Conservation (phyloP, 2,329 filamentous ascomycete genomes). For the Exserohilum turcica region DNA sequence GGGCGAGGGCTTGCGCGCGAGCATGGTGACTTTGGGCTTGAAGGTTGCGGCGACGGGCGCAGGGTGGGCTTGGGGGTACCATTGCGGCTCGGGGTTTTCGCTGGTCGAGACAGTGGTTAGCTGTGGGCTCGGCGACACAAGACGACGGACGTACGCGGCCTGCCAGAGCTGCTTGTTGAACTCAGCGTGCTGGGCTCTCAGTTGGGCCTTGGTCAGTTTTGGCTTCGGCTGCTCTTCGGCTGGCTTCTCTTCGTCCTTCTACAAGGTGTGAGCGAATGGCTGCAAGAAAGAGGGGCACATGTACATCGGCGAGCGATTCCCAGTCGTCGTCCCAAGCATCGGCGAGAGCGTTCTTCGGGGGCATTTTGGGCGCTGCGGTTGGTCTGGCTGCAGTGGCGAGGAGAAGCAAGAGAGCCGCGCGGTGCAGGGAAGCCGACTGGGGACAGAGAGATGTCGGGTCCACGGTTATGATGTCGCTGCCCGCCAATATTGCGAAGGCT, state of each 20-base stretch:
- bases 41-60: slow-evolving; percentile 72
- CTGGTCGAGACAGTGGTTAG: slow-evolving; percentile 51
- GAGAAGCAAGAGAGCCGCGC: neutral
- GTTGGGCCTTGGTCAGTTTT: slow-evolving; percentile 74
- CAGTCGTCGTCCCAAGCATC: slow-evolving; percentile 90
- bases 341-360: slow-evolving; percentile 50
- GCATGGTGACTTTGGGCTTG: slow-evolving; percentile 81
- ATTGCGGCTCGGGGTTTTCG: slow-evolving; percentile 74
- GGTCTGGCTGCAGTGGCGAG: neutral
- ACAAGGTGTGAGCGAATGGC: slow-evolving; percentile 23
- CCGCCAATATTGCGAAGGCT: slow-evolving; percentile 15
- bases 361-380: slow-evolving; percentile 46
- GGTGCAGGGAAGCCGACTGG: neutral
- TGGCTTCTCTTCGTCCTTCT: slow-evolving; percentile 49
- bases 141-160: slow-evolving; percentile 69
- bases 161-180: slow-evolving; percentile 87
- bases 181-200: slow-evolving; percentile 78
- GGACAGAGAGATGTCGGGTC: neutral
- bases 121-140: neutral
- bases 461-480: slow-evolving; percentile 9
- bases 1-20: slow-evolving; percentile 77
- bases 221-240: slow-evolving; percentile 44
- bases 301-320: slow-evolving; percentile 77
- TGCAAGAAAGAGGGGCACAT: slow-evolving; percentile 14
- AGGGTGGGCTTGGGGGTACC: slow-evolving; percentile 71